Evolutionary conservation across 495 filamentous ascomycete species (phyloP).

Genomic region (Penicillium chermesinum): DNA sequence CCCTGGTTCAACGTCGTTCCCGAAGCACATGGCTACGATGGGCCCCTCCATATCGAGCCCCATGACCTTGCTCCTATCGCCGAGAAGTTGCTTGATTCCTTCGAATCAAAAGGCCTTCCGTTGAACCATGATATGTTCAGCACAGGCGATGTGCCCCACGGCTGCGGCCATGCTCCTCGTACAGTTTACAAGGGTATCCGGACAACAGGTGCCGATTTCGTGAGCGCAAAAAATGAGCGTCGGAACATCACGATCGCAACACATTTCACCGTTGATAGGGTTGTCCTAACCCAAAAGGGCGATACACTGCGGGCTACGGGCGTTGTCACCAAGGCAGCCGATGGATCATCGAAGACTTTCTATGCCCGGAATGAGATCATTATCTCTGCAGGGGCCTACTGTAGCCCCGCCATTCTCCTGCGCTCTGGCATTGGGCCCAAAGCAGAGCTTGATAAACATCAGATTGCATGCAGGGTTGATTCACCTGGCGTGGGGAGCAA

Average conservation of each 20-base stretch:
- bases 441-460: conserved; percentile 41
- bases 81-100: conserved; percentile 41
- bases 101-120: conserved; percentile 41
- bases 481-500: conserved; percentile 53
- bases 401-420: conserved; percentile 52
- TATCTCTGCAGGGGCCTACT: conserved; percentile 50
- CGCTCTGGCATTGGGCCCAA: conserved; percentile 51
- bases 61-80: conserved; percentile 48
- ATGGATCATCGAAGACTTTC: conserved; percentile 28
- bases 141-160: conserved; percentile 41
- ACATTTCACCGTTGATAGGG: conserved; percentile 33
- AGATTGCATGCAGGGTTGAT: conserved; percentile 43
- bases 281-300: conserved; percentile 19
- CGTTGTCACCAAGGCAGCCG: conserved; percentile 16
- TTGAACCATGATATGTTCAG: conserved; percentile 48
- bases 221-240: conserved; percentile 33
- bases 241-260: conserved; percentile 36
- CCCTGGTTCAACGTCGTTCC: conserved; percentile 37
- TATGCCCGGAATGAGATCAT: conserved; percentile 45
- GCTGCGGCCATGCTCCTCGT: conserved; percentile 48
- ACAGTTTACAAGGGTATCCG: conserved; percentile 47
- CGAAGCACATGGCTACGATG: conserved; percentile 38
- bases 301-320: conserved; percentile 23
- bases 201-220: conserved; percentile 45
- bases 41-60: conserved; percentile 45